Evolutionary conservation across 2,329 filamentous ascomycete species (phyloP).

Genomic region (Neurospora crassa): DNA sequence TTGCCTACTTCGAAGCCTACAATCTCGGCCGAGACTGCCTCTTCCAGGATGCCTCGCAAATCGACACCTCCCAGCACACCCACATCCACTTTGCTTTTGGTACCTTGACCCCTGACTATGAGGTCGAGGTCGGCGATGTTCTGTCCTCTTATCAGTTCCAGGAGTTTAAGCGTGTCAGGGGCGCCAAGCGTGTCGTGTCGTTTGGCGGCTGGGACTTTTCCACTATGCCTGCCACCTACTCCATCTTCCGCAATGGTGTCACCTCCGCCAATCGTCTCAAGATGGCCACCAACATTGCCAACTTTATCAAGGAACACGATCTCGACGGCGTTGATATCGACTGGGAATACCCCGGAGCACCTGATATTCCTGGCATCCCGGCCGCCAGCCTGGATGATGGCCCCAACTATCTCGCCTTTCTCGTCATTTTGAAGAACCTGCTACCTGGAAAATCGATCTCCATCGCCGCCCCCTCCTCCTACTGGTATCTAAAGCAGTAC

Average conservation of each 20-base stretch:
- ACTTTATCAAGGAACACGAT: constrained; percentile 29
- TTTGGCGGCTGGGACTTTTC: constrained; percentile 37
- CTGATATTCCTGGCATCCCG: constrained; percentile 25
- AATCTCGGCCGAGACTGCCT: constrained; percentile 23
- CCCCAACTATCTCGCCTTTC: constrained; percentile 21
- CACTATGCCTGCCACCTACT: constrained; percentile 25
- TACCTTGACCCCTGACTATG: constrained; percentile 17
- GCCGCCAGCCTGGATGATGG: constrained; percentile 19
- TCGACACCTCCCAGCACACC: constrained; percentile 12
- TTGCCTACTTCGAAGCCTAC: constrained; percentile 30
- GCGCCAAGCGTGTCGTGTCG: constrained; percentile 28
- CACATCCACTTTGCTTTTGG: constrained; percentile 26
- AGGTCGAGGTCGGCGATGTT: constrained; percentile 17
- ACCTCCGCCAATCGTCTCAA: constrained; percentile 25
- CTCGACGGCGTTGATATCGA: constrained; percentile 33
- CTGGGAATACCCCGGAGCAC: constrained; percentile 29
- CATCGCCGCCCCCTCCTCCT: constrained; percentile 16
- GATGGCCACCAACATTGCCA: constrained; percentile 26
- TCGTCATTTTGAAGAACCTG: constrained; percentile 18
- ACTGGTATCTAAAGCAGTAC: constrained; percentile 20
- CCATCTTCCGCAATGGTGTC: constrained; percentile 27
- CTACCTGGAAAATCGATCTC: constrained; percentile 8
- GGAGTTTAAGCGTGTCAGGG: constrained; percentile 21
- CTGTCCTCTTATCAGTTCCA: constrained; percentile 20
- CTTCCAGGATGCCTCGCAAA: constrained; percentile 11